A percentile compares a stretch with the other conserved stretches of the same genome.
These are phyloP conservation scores for Arabis alpina DNA, from an alignment of 345 rosid genomes.

Conservation along the genomic window DNA sequence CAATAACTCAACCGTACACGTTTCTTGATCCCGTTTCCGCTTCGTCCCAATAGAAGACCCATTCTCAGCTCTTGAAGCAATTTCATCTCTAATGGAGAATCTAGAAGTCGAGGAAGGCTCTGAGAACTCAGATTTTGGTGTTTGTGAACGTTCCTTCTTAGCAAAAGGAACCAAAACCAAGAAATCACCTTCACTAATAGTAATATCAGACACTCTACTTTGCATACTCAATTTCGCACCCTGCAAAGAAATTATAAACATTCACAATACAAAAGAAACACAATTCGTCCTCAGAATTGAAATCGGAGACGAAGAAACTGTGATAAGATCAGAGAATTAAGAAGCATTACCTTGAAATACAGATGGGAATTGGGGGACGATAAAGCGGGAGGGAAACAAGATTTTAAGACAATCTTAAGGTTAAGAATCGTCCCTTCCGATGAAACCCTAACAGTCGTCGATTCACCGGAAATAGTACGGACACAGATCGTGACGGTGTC, in stretches of 20 bases:
- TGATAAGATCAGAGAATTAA: background rate
- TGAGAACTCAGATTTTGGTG: constrained; percentile 44
- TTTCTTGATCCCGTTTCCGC: constrained; percentile 53
- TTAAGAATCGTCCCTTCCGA: constrained; percentile 50
- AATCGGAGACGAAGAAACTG: background rate
- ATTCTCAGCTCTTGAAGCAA: constrained; percentile 31
- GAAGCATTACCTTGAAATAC: constrained; percentile 65
- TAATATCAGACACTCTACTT: constrained; percentile 45
- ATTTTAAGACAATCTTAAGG: constrained; percentile 61
- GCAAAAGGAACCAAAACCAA: constrained; percentile 67
- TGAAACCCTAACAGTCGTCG: constrained; percentile 47
- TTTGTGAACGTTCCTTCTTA: constrained; percentile 59
- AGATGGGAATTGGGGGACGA: constrained; percentile 74
- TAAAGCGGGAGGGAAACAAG: constrained; percentile 66
- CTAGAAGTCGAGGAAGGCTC: constrained; percentile 36
- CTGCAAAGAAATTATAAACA: constrained; percentile 43
- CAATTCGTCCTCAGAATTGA: background rate
- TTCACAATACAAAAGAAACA: background rate
- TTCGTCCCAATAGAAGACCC: constrained; percentile 38
- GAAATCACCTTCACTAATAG: constrained; percentile 55
- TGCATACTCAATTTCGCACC: constrained; percentile 62
- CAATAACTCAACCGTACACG: constrained; percentile 49
- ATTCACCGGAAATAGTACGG: constrained; percentile 68
- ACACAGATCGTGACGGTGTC: constrained; percentile 53
- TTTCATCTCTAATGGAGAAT: constrained; percentile 43